phyloP scores from a whole-genome alignment of 768 basidiomycete genomes.

The Coprinopsis strossmayeri region DNA sequence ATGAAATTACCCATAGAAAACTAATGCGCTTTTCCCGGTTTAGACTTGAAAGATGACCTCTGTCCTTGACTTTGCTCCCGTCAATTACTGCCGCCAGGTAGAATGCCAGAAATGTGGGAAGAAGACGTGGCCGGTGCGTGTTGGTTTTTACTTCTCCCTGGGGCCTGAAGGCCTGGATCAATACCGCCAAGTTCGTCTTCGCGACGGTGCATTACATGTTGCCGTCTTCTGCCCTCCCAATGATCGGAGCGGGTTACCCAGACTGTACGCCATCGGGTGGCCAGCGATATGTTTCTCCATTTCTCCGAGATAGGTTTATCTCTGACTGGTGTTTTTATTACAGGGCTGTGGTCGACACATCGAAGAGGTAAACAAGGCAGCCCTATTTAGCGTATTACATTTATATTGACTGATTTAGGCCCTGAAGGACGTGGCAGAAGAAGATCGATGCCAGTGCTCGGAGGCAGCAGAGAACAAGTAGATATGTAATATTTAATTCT shows the following conservation, averaged over 20 bases:
- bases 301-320: background rate
- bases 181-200: background rate
- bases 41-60: slow-evolving; percentile 7
- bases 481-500: slow-evolving; percentile 12
- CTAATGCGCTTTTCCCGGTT: too few species aligned
- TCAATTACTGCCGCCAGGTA: slow-evolving; percentile 49
- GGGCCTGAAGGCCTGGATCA: background rate
- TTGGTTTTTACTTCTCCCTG: slow-evolving; percentile 7
- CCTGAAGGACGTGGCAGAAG: slow-evolving; percentile 40
- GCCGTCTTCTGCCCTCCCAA: background rate
- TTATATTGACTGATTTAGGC: too few species aligned
- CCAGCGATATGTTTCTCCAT: background rate
- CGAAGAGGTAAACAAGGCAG: too few species aligned
- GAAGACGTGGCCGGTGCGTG: slow-evolving; percentile 59
- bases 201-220: background rate
- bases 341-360: slow-evolving; percentile 71
- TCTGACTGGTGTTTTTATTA: slow-evolving; percentile 7
- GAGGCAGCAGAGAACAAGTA: slow-evolving; percentile 5
- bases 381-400: too few species aligned
- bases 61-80: slow-evolving; percentile 24
- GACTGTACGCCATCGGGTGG: background rate
- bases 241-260: background rate
- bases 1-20: too few species aligned
- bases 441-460: slow-evolving; percentile 38
- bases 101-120: slow-evolving; percentile 59